Conservation (phyloP, 805 yeast genomes). For the Ogataea kodamae region DNA sequence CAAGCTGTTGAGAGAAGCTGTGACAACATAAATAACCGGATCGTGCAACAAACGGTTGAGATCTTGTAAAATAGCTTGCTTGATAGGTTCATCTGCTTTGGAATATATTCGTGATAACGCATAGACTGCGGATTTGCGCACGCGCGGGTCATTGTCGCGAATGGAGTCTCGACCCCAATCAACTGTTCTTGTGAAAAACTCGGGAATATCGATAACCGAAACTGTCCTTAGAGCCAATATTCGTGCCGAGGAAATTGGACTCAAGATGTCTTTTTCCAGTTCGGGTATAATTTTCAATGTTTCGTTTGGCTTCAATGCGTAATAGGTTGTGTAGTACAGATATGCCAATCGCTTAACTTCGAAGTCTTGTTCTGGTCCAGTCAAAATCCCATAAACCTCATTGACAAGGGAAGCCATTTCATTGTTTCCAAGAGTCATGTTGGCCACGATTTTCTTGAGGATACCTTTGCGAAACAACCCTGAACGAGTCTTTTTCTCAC, state of each 20-base stretch:
- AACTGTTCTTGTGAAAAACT: slow-evolving; percentile 47
- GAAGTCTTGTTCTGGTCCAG: slow-evolving; percentile 43
- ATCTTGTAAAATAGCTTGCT: slow-evolving; percentile 41
- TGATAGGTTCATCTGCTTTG: slow-evolving; percentile 44
- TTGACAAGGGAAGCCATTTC: slow-evolving; percentile 69
- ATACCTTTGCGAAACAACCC: slow-evolving; percentile 41
- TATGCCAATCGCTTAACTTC: slow-evolving; percentile 72
- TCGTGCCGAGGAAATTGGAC: slow-evolving; percentile 42
- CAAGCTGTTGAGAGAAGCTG: slow-evolving; percentile 70
- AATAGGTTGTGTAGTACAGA: slow-evolving; percentile 60
- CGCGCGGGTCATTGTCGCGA: slow-evolving; percentile 50
- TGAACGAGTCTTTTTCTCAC: slow-evolving; percentile 39
- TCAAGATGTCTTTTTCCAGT: slow-evolving; percentile 48
- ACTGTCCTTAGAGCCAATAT: slow-evolving; percentile 63
- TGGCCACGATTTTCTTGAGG: slow-evolving; percentile 74
- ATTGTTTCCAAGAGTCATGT: slow-evolving; percentile 74
- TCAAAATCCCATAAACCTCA: slow-evolving; percentile 55
- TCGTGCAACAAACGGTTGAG: slow-evolving; percentile 57
- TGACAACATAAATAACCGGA: slow-evolving; percentile 54
- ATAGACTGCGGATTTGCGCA: slow-evolving; percentile 68
- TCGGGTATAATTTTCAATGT: slow-evolving; percentile 54
- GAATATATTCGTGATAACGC: slow-evolving; percentile 67
- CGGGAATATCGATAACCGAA: slow-evolving; percentile 53
- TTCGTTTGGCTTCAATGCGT: slow-evolving; percentile 52
- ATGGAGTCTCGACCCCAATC: slow-evolving; percentile 35